Conservation (phyloP, 169 alveolate genomes). For the Cryptosporidium bovis region DNA sequence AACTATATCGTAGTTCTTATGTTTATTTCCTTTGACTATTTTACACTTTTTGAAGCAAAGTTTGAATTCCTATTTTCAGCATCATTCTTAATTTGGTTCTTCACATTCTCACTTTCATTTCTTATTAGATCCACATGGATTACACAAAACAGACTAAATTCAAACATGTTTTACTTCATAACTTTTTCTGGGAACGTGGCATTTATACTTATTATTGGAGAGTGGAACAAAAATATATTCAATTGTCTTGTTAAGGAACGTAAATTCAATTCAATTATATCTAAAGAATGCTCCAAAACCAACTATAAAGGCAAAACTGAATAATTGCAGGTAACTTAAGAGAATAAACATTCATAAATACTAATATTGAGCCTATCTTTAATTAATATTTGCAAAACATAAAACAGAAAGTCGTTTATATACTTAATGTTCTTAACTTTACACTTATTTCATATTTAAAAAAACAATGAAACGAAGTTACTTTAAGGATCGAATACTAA, state of each 20-base stretch:
- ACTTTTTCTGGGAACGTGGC: slow-evolving; percentile 7
- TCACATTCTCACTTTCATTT: slow-evolving; percentile 16
- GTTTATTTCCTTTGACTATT: slow-evolving; percentile 46
- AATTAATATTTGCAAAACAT: too few relatives aligned
- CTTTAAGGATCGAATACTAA: background rate
- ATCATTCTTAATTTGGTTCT: slow-evolving; percentile 17
- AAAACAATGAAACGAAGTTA: background rate
- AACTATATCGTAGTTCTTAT: slow-evolving; percentile 9
- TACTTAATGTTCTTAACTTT: too few relatives aligned
- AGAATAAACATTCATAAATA: too few relatives aligned
- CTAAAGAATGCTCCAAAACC: too few relatives aligned
- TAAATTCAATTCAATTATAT: too few relatives aligned
- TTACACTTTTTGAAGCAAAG: slow-evolving; percentile 28
- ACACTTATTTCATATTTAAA: too few relatives aligned
- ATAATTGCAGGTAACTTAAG: too few relatives aligned
- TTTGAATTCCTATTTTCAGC: background rate
- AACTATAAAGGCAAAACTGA: too few relatives aligned
- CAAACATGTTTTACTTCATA: slow-evolving; percentile 33
- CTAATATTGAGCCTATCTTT: too few relatives aligned
- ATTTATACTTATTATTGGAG: slow-evolving; percentile 18
- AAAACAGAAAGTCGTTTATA: too few relatives aligned
- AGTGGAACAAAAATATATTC: slow-evolving; percentile 52
- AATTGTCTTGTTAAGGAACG: background rate
- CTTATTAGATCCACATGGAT: slow-evolving; percentile 56
- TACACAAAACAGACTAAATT: slow-evolving; percentile 21